A percentile compares a stretch with the other conserved stretches of the same genome.
Conservation (phyloP, 2,329 filamentous ascomycete genomes). For the Colletotrichum sp. region DNA sequence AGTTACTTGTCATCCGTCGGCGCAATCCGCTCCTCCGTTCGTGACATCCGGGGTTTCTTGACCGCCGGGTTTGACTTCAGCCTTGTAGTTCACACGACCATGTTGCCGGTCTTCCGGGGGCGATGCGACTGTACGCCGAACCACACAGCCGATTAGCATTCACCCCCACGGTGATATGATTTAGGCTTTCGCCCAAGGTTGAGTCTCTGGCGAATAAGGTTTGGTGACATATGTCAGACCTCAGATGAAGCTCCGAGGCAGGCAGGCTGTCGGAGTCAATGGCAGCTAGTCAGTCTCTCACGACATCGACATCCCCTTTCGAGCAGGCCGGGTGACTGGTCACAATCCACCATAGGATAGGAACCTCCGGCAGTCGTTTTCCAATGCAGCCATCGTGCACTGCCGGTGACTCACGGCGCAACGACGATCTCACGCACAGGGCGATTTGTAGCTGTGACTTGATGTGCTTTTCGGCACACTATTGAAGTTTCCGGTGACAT, state of each 20-base stretch:
- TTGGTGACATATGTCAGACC: not conserved
- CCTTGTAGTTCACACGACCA: not conserved
- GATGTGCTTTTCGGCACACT: not conserved
- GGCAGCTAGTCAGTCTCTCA: not conserved
- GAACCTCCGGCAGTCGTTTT: not conserved
- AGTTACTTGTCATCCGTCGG: not conserved
- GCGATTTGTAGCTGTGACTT: not conserved
- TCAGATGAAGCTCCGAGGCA: not conserved
- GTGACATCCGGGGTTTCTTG: not conserved
- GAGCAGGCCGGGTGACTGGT: not conserved
- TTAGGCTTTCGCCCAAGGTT: not conserved
- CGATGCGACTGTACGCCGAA: not conserved
- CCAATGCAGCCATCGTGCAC: not conserved
- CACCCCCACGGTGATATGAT: not conserved
- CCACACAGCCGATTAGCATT: not conserved
- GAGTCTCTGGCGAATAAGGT: not conserved
- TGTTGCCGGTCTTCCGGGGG: not conserved
- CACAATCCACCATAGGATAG: not conserved
- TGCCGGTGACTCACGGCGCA: not conserved
- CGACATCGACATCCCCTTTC: not conserved
- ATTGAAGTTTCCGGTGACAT: not conserved
- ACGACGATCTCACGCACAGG: not conserved
- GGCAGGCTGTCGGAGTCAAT: not conserved
- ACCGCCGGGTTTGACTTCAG: not conserved
- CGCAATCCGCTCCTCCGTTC: not conserved